These are phyloP conservation scores for Ettlia oleoabundans DNA, from an alignment of 139 green algal species.

Conservation along the genomic window DNA sequence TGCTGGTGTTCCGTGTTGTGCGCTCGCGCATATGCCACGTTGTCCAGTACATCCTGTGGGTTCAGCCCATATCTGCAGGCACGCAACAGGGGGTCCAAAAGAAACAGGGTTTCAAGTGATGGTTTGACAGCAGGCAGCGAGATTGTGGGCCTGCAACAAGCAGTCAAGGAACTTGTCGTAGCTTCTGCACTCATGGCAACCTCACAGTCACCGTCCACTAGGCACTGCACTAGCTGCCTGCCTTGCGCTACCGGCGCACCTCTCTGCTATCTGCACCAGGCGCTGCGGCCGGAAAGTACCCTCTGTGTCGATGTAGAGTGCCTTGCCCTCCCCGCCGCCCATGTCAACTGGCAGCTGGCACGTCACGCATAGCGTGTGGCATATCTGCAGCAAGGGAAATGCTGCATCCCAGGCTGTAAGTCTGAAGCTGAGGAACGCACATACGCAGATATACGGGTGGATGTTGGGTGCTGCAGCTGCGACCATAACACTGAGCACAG, in stretches of 20 bases:
- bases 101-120: no score
- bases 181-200: no score
- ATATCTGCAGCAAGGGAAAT: slow-evolving; percentile 60
- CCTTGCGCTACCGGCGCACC: slow-evolving; percentile 65
- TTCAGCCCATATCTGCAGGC: slow-evolving; percentile 84
- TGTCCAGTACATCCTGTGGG: slow-evolving; percentile 94
- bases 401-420: neutral
- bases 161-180: no score
- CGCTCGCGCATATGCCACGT: slow-evolving; percentile 96
- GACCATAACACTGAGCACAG: neutral
- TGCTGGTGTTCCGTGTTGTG: slow-evolving; percentile 99
- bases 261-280: slow-evolving; percentile 91
- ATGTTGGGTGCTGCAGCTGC: neutral
- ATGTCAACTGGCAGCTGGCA: slow-evolving; percentile 93
- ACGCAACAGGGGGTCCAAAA: neutral
- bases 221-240: no score
- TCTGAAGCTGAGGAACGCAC: neutral
- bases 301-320: slow-evolving; percentile 99
- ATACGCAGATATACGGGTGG: no score
- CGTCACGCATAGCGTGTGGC: slow-evolving; percentile 97
- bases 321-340: slow-evolving; percentile 97
- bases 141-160: neutral
- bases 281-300: slow-evolving; percentile 93
- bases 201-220: no score
- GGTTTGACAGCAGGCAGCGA: neutral